phyloP scores from a whole-genome alignment of 2,329 filamentous ascomycete species.

The Hypoxylon rubiginosum region DNA sequence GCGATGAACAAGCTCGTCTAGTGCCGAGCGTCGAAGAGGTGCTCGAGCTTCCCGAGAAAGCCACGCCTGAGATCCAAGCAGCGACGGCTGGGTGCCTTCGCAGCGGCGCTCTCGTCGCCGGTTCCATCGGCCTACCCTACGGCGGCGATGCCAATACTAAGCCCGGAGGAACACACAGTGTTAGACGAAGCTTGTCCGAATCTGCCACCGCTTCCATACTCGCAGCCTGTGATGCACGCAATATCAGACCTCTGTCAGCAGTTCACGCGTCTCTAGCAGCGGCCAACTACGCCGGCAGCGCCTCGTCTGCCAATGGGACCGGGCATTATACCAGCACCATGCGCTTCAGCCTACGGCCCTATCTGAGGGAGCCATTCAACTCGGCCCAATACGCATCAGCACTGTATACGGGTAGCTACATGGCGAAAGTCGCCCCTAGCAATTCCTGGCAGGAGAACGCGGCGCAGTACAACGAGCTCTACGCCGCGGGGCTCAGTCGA shows the following conservation, averaged over 20 bases:
- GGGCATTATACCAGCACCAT: conserved; percentile 20
- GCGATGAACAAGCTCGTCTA: conserved; percentile 9
- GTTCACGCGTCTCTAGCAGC: conserved; percentile 12
- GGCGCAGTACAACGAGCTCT: conserved; percentile 8
- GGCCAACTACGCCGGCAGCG: not conserved
- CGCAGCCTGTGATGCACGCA: not conserved
- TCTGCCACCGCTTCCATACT: not conserved
- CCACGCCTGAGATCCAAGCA: conserved; percentile 14
- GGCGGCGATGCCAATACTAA: not conserved
- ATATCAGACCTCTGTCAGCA: not conserved
- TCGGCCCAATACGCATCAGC: conserved; percentile 3
- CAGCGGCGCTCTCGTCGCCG: not conserved
- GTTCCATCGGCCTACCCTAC: conserved; percentile 12
- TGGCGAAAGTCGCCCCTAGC: conserved; percentile 5
- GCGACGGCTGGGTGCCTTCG: conserved; percentile 8
- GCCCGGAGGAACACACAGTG: conserved; percentile 2
- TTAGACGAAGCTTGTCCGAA: conserved; percentile 1
- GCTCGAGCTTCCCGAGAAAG: conserved; percentile 8
- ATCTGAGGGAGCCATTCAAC: conserved; percentile 11
- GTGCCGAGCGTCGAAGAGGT: conserved; percentile 18
- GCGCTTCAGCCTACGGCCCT: conserved; percentile 16
- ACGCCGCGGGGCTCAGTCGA: not conserved
- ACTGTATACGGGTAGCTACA: conserved; percentile 17
- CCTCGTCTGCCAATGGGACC: not conserved
- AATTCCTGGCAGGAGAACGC: conserved; percentile 19